Evolutionary conservation across 2,329 filamentous ascomycete genomes (phyloP).

Genomic region (Fusarium citri): DNA sequence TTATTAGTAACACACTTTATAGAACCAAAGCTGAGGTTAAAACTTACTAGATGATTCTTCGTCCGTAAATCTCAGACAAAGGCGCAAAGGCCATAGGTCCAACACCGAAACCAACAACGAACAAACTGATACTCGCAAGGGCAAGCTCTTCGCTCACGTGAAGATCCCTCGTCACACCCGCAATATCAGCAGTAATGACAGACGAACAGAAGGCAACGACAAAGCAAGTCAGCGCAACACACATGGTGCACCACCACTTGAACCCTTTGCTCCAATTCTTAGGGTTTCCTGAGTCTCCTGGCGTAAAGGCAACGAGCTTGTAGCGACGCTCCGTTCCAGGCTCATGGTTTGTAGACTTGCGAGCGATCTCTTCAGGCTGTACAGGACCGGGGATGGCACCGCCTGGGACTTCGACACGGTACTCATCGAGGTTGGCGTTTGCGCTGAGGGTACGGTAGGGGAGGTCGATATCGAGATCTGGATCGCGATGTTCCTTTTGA

Average conservation of each 20-base stretch:
- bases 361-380: constrained; percentile 43
- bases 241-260: constrained; percentile 90
- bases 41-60: constrained; percentile 74
- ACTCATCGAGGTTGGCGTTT: constrained; percentile 73
- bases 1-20: not conserved
- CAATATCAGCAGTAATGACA: constrained; percentile 82
- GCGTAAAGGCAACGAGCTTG: constrained; percentile 72
- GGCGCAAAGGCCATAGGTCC: constrained; percentile 86
- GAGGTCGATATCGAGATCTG: constrained; percentile 65
- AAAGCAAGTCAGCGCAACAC: constrained; percentile 81
- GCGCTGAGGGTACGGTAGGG: constrained; percentile 73
- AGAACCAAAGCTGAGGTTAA: not conserved
- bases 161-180: constrained; percentile 72
- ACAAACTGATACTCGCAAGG: constrained; percentile 78
- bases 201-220: constrained; percentile 78
- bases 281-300: constrained; percentile 79
- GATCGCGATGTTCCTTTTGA: constrained; percentile 54
- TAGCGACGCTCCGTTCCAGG: constrained; percentile 50
- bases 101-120: constrained; percentile 84
- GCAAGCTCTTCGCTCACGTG: constrained; percentile 77
- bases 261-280: constrained; percentile 85
- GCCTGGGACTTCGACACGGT: constrained; percentile 68
- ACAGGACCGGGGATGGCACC: constrained; percentile 69
- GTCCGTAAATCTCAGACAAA: constrained; percentile 78
- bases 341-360: constrained; percentile 26